Evolutionary conservation across 1,284 basidiomycete genomes (phyloP).

Genomic region (Boletellus deceptivus): DNA sequence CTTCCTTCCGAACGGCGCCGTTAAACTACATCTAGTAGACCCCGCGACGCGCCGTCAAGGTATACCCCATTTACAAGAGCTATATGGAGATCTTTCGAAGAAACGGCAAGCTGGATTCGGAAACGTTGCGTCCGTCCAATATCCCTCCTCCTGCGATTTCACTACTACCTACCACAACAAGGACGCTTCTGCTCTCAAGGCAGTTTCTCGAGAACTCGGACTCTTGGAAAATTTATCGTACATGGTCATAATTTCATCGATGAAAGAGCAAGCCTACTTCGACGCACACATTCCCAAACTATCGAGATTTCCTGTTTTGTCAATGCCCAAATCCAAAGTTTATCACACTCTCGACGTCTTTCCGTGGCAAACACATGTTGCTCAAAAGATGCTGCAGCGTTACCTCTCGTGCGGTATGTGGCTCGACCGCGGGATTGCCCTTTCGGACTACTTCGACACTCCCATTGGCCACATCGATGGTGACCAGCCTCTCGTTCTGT

Average conservation of each 20-base stretch:
- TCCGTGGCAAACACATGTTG: constrained; percentile 74
- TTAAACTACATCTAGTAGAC: constrained; percentile 89
- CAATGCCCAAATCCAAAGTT: constrained; percentile 75
- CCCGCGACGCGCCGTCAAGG: constrained; percentile 82
- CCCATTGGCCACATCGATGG: constrained; percentile 91
- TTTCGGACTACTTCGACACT: constrained; percentile 91
- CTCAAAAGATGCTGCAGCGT: constrained; percentile 79
- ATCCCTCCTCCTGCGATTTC: constrained; percentile 72
- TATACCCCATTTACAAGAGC: constrained; percentile 73
- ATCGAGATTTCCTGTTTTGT: constrained; percentile 84
- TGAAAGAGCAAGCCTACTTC: constrained; percentile 84
- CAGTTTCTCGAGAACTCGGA: constrained; percentile 86
- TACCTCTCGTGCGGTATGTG: constrained; percentile 80
- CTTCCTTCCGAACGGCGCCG: constrained; percentile 73
- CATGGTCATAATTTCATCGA: constrained; percentile 83
- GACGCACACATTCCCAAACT: constrained; percentile 74
- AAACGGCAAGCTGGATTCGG: constrained; percentile 46
- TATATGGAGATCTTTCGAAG: constrained; percentile 59
- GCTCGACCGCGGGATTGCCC: constrained; percentile 78
- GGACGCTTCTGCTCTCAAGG: constrained; percentile 80
- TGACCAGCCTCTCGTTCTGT: constrained; percentile 83
- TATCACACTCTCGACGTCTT: constrained; percentile 76
- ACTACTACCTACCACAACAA: constrained; percentile 77
- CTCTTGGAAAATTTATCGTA: constrained; percentile 67
- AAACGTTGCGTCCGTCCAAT: constrained; percentile 55